Evolutionary conservation across 805 yeast genomes (phyloP), one percentile per base, ranked within the genome.

Genomic region (Cyberlindnera euphorbiae): DNA sequence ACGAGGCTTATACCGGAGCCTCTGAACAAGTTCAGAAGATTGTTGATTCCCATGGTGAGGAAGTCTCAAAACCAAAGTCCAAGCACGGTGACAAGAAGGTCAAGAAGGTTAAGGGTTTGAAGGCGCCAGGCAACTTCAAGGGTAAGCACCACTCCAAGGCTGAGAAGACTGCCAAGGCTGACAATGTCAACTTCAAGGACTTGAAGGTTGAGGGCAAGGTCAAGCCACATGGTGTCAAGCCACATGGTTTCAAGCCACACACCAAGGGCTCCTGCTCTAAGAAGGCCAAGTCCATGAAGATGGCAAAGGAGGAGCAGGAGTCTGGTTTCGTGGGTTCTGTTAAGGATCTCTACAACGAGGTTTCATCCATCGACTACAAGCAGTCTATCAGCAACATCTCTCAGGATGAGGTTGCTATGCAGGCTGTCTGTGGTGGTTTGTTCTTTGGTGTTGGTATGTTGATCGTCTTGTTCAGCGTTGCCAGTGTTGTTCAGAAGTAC

Each of bases 281-380:
- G 24, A 8, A 39, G 31, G 16, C 12, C 17, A 28, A 32, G 26
- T 15, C 29, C 23, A 24, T 24, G 26, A 10, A n/a, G 14, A 26
- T 13, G 28, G 9, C 5, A 8, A 26, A 14, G 28, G 11, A 26
- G 17, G 7, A 26, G 28, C 15, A 7, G 11, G 28, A 26, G 17
- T n/a, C 28, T 15, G 15, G 13, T 10, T 22, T 36, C 17, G 7
- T 31, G 10, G 35, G 39, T 26, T 28, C 28, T 13, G 27, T 39
- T 24, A 28, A 37, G 15, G 47, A 18, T 24, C 17, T 47, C 13
- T 41, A 37, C 32, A 21, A 41, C n/a, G 49, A 41, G 9, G 43
- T 45, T 13, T 17, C 28, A 17, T n/a, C 27, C 24, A 40, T 47
- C 26, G 39, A 47, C 32, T 43, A 38, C 33, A 31, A 33, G 22